Evolutionary conservation across 2,329 filamentous ascomycete genomes (phyloP).

Genomic region (Rhynchosporium agropyri): DNA sequence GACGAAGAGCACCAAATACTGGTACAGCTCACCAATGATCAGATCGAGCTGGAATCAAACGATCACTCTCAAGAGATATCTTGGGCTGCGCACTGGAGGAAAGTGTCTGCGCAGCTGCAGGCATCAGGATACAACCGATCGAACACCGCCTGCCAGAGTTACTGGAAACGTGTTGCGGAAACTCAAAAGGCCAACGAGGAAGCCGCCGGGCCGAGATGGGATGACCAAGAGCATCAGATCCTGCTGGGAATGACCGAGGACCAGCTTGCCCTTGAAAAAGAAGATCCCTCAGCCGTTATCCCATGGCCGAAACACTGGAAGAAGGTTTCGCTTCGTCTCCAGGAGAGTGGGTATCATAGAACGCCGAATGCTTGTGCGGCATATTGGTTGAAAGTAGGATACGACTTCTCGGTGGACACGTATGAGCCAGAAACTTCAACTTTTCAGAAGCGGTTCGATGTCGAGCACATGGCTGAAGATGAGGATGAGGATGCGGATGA

Average conservation of each 20-base stretch:
- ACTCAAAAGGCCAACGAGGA: constrained; percentile 20
- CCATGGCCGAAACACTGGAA: constrained; percentile 26
- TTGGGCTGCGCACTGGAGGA: constrained; percentile 20
- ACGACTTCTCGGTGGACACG: constrained; percentile 9
- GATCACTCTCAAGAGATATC: constrained; percentile 21
- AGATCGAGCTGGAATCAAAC: constrained; percentile 24
- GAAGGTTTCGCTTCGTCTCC: constrained; percentile 19
- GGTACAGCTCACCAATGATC: constrained; percentile 22
- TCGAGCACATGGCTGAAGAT: background rate
- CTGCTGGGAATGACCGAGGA: constrained; percentile 23
- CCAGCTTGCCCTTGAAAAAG: constrained; percentile 20
- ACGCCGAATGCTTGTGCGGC: constrained; percentile 21
- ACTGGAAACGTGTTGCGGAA: constrained; percentile 24
- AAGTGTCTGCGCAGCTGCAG: constrained; percentile 14
- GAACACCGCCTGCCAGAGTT: constrained; percentile 17
- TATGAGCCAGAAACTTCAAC: background rate
- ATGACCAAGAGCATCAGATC: constrained; percentile 25
- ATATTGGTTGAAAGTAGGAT: constrained; percentile 20
- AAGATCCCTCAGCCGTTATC: constrained; percentile 15
- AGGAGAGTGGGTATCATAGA: constrained; percentile 20
- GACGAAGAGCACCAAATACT: constrained; percentile 26
- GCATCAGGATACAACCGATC: constrained; percentile 17
- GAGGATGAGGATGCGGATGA: background rate
- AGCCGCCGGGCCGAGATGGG: constrained; percentile 24
- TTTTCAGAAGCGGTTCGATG: background rate